Base-by-base conservation (phyloP, 768 basidiomycete species). In the Tricholoma bakamatsutake region DNA sequence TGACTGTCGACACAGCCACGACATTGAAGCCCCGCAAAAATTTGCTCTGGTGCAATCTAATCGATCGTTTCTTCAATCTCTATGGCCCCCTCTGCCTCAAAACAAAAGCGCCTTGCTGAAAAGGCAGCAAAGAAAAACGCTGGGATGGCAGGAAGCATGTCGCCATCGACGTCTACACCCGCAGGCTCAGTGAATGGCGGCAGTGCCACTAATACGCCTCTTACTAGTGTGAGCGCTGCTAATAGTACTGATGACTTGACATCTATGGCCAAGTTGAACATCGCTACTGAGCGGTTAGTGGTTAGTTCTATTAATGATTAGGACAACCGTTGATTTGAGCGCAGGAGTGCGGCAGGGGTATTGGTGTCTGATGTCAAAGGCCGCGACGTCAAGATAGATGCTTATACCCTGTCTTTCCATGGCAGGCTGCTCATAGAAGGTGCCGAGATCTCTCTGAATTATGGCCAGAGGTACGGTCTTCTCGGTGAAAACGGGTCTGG, bases 401-500 rank as follows among this genome's bases (percentile, higher is more conserved):
- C 86, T 21, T 99, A 85, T 71, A 97, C 95, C 0, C 82, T 99
- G 34, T 97, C 94, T 2, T 99, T 98, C 82, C 97, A 99, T 65
- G 97, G 97, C 21, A 82, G 97, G 48, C 76, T 96, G 28, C 79
- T 90, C 58, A 78, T 90, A 55, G 84, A 86, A 56, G 70, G 70
- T 27, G 82, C 82, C 6, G 80, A 83, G 69, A 77, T 87, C 50
- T 71, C 84, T 8, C 80, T 88, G 56, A 85, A 86, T 66, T 87
- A 94, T 62, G 93, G 93, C 0, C 90, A 95, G 67, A 76, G 92
- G 61, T 99, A 99, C 66, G 97, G 97, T 71, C 78, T 99, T 31
- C 77, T 99, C 42, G 96, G 96, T 35, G 93, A 98, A 71, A 98
- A 99, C 68, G 96, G 96, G 31, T 95, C 91, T n/a, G 96, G 96